Evolutionary conservation across 257 asterid species (phyloP).

Genomic region (Solanum bukasovii): DNA sequence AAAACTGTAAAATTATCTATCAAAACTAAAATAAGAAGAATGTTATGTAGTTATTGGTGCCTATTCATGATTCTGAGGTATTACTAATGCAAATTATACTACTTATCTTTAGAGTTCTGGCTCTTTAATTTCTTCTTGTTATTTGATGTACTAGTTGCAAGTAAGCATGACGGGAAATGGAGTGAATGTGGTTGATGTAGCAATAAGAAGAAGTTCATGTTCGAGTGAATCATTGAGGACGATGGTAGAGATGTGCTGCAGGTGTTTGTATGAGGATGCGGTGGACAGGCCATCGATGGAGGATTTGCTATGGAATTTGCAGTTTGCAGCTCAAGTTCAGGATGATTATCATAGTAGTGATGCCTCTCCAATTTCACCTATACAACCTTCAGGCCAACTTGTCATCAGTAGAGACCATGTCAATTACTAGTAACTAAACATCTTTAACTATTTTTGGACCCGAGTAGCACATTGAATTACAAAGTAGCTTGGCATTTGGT

Average conservation of each 20-base stretch:
- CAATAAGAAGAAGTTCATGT: constrained; percentile 28
- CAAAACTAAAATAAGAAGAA: not conserved
- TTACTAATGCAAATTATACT: not conserved
- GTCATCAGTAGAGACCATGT: constrained; percentile 6
- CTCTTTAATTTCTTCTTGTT: not conserved
- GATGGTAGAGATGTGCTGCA: constrained; percentile 60
- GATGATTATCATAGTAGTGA: constrained; percentile 53
- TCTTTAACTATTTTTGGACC: not conserved
- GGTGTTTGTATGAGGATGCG: constrained; percentile 59
- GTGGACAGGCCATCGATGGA: constrained; percentile 74
- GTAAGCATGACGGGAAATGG: constrained; percentile 41
- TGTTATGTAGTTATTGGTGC: not conserved
- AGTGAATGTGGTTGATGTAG: constrained; percentile 45
- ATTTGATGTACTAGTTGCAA: constrained; percentile 34
- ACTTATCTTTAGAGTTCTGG: not conserved
- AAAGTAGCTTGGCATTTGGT: not conserved
- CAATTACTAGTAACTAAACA: not conserved
- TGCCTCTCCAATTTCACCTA: constrained; percentile 61
- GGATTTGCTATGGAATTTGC: constrained; percentile 87
- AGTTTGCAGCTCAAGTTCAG: constrained; percentile 91
- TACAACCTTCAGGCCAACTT: constrained; percentile 33
- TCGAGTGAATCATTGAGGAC: constrained; percentile 60
- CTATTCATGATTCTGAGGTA: not conserved
- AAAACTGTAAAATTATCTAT: not conserved
- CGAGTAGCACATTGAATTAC: not conserved